Evolutionary conservation across 2,329 filamentous ascomycete genomes (phyloP).

Genomic region (Ophiostoma quercus): DNA sequence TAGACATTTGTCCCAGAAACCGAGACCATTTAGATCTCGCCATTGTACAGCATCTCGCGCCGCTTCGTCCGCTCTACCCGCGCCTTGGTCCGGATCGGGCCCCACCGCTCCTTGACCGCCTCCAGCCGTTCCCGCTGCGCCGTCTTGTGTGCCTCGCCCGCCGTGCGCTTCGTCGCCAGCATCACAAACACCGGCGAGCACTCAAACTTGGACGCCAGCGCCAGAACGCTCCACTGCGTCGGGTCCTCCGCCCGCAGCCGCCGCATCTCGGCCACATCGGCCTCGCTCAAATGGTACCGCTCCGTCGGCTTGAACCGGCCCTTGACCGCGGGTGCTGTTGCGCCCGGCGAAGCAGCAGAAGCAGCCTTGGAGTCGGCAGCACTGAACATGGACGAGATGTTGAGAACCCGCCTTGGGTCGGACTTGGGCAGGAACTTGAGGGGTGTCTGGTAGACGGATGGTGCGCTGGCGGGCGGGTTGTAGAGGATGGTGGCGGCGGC

Average conservation of each 20-base stretch:
- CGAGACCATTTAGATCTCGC: constrained; percentile 34
- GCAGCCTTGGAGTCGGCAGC: constrained; percentile 24
- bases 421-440: constrained; percentile 58
- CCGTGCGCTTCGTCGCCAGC: constrained; percentile 49
- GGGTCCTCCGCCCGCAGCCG: constrained; percentile 50
- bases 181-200: constrained; percentile 55
- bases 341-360: neutral
- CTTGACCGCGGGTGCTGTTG: constrained; percentile 10
- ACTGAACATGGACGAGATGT: constrained; percentile 43
- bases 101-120: constrained; percentile 52
- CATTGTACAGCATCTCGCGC: constrained; percentile 47
- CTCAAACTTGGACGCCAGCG: constrained; percentile 50
- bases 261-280: constrained; percentile 57
- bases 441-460: constrained; percentile 59
- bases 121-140: constrained; percentile 44
- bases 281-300: constrained; percentile 48
- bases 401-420: constrained; percentile 50
- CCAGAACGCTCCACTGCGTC: constrained; percentile 48
- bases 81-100: constrained; percentile 50
- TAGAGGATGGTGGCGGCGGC: constrained; percentile 42
- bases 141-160: constrained; percentile 41
- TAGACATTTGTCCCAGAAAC: too few species aligned
- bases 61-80: constrained; percentile 52
- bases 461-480: constrained; percentile 45
- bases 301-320: constrained; percentile 15